A percentile compares a stretch with the other conserved stretches of the same genome.
These are phyloP conservation scores for Castanospermum australe DNA, from an alignment of 306 rosid genomes.

Conservation along the genomic window DNA sequence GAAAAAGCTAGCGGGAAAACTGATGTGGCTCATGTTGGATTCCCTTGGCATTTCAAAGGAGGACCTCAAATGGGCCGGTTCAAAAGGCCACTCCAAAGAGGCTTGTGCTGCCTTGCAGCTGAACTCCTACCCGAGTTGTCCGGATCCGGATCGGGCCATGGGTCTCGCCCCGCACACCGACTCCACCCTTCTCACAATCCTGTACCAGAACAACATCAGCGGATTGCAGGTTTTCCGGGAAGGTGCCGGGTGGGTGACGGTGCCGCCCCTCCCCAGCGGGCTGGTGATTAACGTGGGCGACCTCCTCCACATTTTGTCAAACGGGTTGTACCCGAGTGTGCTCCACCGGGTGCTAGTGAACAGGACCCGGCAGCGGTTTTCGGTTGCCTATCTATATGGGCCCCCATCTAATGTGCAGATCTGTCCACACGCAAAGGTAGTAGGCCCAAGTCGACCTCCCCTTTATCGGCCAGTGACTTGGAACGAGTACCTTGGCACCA, in stretches of 20 bases:
- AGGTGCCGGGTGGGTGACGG: conserved; percentile 72
- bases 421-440: conserved; percentile 56
- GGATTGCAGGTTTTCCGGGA: conserved; percentile 71
- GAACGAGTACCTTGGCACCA: conserved; percentile 81
- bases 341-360: conserved; percentile 82
- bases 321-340: conserved; percentile 67
- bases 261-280: conserved; percentile 40
- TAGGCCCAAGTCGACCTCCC: conserved; percentile 65
- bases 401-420: conserved; percentile 60
- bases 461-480: conserved; percentile 80
- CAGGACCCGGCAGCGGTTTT: conserved; percentile 57
- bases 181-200: conserved; percentile 71
- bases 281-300: conserved; percentile 70
- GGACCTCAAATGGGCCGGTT: conserved; percentile 69
- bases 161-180: conserved; percentile 91
- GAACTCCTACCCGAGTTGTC: conserved; percentile 84
- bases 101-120: conserved; percentile 62
- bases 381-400: conserved; percentile 71
- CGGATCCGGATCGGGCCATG: conserved; percentile 95
- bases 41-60: conserved; percentile 60
- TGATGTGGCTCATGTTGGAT: conserved; percentile 71
- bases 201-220: conserved; percentile 69
- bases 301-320: conserved; percentile 72
- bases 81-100: conserved; percentile 43
- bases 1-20: conserved; percentile 65